Percentiles rank a stretch among this genome's conserved stretches.
These are phyloP conservation scores for Pseudogymnoascus sp. DNA, from an alignment of 2,329 filamentous ascomycete species.

Conservation along the genomic window DNA sequence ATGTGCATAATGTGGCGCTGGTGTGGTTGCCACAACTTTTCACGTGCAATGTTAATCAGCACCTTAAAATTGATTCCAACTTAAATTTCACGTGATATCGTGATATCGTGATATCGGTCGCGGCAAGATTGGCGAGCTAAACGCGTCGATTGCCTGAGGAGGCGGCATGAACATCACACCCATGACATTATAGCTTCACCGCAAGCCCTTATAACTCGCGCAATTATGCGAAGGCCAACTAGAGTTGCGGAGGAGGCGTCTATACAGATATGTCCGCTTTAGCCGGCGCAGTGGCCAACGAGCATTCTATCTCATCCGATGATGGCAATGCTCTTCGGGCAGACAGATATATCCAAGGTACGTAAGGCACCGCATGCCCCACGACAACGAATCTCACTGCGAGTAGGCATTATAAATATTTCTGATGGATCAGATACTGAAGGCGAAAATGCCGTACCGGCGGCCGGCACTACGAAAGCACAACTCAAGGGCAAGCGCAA, in stretches of 20 bases:
- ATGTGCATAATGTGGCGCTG: background rate
- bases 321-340: background rate
- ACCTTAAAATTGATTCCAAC: background rate
- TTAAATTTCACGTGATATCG: background rate
- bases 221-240: background rate
- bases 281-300: background rate
- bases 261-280: background rate
- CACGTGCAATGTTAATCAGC: background rate
- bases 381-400: background rate
- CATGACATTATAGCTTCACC: background rate
- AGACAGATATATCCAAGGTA: background rate
- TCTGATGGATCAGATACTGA: background rate
- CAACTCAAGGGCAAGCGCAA: conserved; percentile 22
- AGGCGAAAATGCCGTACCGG: background rate
- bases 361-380: background rate
- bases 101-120: background rate
- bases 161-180: background rate
- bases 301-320: background rate
- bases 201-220: background rate
- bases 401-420: background rate
- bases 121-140: background rate
- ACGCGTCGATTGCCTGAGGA: background rate
- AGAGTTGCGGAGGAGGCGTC: background rate
- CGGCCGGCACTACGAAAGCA: background rate
- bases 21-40: background rate